Conservation (phyloP, 805 yeast species). For the Suhomyces sp. region DNA sequence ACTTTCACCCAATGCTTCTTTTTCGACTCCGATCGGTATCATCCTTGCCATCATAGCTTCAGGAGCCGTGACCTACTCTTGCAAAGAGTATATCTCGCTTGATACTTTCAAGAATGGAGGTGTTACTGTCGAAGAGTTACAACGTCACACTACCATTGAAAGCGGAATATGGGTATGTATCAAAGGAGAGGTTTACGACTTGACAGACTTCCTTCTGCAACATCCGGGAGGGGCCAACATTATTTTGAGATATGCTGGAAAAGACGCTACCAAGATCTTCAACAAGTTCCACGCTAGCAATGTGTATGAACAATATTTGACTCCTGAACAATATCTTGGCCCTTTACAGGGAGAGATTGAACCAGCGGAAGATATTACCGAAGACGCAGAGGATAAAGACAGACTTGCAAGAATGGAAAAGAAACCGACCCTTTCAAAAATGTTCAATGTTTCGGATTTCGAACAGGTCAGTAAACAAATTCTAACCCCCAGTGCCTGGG, state of each 20-base stretch:
- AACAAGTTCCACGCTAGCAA: conserved; percentile 90
- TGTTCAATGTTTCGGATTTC: conserved; percentile 60
- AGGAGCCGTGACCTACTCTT: too few relatives aligned
- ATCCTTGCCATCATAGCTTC: too few relatives aligned
- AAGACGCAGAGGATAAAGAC: conserved; percentile 38
- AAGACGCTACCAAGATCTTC: conserved; percentile 72
- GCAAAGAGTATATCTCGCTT: conserved; percentile 1
- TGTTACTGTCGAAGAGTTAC: conserved; percentile 26
- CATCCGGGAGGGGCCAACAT: conserved; percentile 65
- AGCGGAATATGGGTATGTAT: conserved; percentile 86
- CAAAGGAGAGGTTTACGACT: conserved; percentile 75
- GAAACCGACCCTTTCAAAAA: conserved; percentile 21
- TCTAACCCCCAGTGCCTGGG: conserved; percentile 80
- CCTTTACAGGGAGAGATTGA: conserved; percentile 29
- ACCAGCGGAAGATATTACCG: conserved; percentile 19
- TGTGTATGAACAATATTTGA: conserved; percentile 68
- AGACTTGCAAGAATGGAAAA: conserved; percentile 28
- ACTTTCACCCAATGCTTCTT: too few relatives aligned
- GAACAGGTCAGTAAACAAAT: conserved; percentile 70
- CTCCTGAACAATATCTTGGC: conserved; percentile 34
- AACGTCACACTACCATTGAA: conserved; percentile 46
- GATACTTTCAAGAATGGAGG: conserved; percentile 9
- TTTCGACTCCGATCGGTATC: too few relatives aligned
- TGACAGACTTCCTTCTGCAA: conserved; percentile 57
- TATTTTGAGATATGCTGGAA: conserved; percentile 49